A percentile compares a stretch with the other conserved stretches of the same genome.
phyloP scores from a whole-genome alignment of 2,329 filamentous ascomycete species.

The Aspergillus latus region DNA sequence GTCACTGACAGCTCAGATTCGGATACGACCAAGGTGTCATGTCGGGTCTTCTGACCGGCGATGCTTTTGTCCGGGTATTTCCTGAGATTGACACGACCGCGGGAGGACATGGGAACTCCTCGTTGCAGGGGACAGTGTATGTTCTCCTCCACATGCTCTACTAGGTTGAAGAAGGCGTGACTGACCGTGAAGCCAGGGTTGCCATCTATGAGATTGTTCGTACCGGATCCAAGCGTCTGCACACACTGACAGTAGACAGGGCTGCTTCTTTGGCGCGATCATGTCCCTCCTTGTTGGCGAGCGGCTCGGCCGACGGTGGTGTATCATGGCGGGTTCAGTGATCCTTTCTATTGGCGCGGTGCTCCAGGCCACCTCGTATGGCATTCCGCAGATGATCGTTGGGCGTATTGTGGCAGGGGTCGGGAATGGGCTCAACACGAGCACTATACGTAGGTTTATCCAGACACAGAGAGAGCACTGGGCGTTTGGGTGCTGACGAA shows the following conservation, averaged over 20 bases:
- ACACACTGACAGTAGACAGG: slow-evolving; percentile 25
- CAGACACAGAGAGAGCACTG: not conserved
- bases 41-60: slow-evolving; percentile 33
- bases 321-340: slow-evolving; percentile 45
- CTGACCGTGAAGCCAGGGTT: slow-evolving; percentile 26
- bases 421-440: slow-evolving; percentile 47
- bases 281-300: slow-evolving; percentile 49
- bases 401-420: slow-evolving; percentile 53
- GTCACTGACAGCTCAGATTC: slow-evolving; percentile 19
- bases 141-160: not conserved
- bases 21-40: slow-evolving; percentile 45
- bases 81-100: slow-evolving; percentile 35
- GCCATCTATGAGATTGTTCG: slow-evolving; percentile 47
- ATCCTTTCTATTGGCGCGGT: slow-evolving; percentile 32
- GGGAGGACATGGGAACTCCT: slow-evolving; percentile 39
- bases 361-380: slow-evolving; percentile 27
- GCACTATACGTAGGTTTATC: slow-evolving; percentile 37
- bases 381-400: slow-evolving; percentile 38
- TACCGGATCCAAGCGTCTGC: not conserved
- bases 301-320: slow-evolving; percentile 49
- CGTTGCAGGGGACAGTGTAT: slow-evolving; percentile 47
- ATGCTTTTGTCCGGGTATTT: slow-evolving; percentile 29
- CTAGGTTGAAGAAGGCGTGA: not conserved
- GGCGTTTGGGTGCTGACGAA: slow-evolving; percentile 1
- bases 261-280: slow-evolving; percentile 58